Evolutionary conservation across 768 basidiomycete species (phyloP).

Genomic region (Phylloporus sp.): DNA sequence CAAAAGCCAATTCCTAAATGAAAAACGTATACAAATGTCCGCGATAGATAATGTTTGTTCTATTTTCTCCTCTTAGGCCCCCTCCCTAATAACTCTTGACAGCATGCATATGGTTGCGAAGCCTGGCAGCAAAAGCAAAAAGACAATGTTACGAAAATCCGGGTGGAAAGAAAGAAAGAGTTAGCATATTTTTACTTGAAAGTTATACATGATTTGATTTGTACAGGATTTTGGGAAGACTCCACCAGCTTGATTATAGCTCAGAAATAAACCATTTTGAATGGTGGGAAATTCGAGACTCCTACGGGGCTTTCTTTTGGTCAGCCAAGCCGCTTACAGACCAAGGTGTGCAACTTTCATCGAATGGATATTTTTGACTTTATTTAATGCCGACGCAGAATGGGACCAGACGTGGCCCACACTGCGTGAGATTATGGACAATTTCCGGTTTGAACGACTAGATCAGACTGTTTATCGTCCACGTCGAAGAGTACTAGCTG

Average conservation of each 20-base stretch:
- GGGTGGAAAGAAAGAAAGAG: neutral
- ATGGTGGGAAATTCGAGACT: neutral
- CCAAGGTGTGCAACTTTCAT: constrained; percentile 1
- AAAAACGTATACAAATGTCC: neutral
- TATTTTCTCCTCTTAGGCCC: neutral
- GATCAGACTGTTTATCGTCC: neutral
- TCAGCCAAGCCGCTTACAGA: constrained; percentile 2
- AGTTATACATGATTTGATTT: neutral
- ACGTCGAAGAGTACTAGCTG: constrained; percentile 1
- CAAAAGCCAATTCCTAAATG: constrained; percentile 1
- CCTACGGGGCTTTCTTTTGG: neutral
- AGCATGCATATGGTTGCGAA: constrained; percentile 8
- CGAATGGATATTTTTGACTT: too few relatives aligned
- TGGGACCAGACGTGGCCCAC: constrained; percentile 10
- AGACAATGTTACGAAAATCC: neutral
- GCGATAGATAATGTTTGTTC: neutral
- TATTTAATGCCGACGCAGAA: neutral
- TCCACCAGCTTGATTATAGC: constrained; percentile 4
- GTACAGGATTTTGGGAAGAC: constrained; percentile 7
- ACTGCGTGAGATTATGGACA: neutral
- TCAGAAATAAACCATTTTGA: neutral
- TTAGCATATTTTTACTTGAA: neutral
- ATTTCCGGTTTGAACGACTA: neutral
- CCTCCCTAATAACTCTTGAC: neutral
- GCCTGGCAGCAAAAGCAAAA: neutral